Base-by-base conservation (phyloP, 176 grass and related monocot genomes). In the Triticum turgidum region DNA sequence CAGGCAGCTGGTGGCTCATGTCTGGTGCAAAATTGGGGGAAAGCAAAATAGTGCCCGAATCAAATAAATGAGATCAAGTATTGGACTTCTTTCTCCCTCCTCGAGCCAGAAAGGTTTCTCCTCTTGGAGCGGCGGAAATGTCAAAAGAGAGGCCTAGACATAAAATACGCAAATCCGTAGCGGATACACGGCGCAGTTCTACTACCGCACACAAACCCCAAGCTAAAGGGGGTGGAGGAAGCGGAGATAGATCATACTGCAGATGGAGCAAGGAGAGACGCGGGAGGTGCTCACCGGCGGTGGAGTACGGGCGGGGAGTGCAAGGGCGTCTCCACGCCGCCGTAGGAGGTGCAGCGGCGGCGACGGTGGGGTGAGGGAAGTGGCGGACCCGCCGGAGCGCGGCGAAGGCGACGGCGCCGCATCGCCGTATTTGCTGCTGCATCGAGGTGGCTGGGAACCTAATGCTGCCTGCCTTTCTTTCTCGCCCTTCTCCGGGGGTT, bases 1-100 rank as follows among this genome's bases (percentile, higher is more conserved):
- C 21, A n/a, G 92, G 90, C 24, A 94, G 83, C 20, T 92, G 76
- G 33, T 84, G 75, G 79, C 34, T 73, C 65, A 75, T 86, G 71
- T 92, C 95, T 97, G 83, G 49, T 42, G 21, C 78, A 41, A 47
- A 80, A 62, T 11, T 59, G 20, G 20, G 56, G 25, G 15, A n/a
- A 38, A 44, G 2, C 20, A 7, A 37, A 80, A 81, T 11, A n/a
- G 3, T 39, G n/a, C 2, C 27, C 34, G 4, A 68, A 29, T 66
- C 0, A 71, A 38, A 25, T 27, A 37, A 32, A 27, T 7, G 9
- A 83, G 9, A 54, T 0, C 5, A 59, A 24, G 8, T 27, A 24
- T 0, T 54, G 35, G 61, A 45, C 27, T 80, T 80, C 21, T 27
- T 1, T 9, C 20, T 17, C 3, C 39, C 6, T 30, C 5, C 25